A percentile compares a stretch with the other conserved stretches of the same genome.
These are phyloP conservation scores for Periconia macrospinosa DNA, from an alignment of 2,329 filamentous ascomycete genomes.

Conservation along the genomic window DNA sequence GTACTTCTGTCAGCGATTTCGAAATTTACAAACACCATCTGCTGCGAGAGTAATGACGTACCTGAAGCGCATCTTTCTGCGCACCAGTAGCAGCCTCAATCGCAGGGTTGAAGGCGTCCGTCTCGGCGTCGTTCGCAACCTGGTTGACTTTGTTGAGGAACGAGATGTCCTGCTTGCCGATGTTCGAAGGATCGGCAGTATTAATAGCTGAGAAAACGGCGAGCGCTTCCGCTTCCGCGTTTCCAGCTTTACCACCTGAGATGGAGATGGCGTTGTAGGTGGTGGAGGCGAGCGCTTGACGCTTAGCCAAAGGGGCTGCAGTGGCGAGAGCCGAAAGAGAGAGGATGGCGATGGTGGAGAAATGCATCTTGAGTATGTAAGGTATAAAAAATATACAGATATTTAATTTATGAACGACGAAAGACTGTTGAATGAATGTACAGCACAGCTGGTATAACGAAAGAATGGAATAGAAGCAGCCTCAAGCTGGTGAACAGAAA, in stretches of 20 bases:
- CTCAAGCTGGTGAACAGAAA: conserved; percentile 28
- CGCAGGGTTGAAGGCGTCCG: conserved; percentile 56
- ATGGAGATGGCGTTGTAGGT: conserved; percentile 51
- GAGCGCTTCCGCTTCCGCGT: conserved; percentile 57
- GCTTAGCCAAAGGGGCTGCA: conserved; percentile 27
- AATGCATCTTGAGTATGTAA: conserved; percentile 26
- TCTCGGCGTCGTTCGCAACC: conserved; percentile 59
- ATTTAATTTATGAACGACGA: neutral
- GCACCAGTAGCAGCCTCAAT: conserved; percentile 51
- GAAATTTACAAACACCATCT: neutral
- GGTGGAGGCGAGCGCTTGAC: conserved; percentile 30
- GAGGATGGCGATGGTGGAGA: conserved; percentile 27
- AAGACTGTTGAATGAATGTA: conserved; percentile 9
- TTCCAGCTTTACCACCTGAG: conserved; percentile 55
- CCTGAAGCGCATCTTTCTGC: conserved; percentile 48
- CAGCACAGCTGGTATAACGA: conserved; percentile 30
- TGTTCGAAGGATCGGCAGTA: conserved; percentile 48
- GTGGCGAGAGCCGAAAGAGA: conserved; percentile 29
- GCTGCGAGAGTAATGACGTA: conserved; percentile 4
- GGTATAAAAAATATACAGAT: neutral
- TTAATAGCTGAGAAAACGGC: conserved; percentile 59
- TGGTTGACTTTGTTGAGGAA: conserved; percentile 58
- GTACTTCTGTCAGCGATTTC: neutral
- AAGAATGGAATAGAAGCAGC: conserved; percentile 22
- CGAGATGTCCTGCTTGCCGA: conserved; percentile 52